Evolutionary conservation across 2,329 filamentous ascomycete genomes (phyloP), one percentile per base, ranked within the genome.

Genomic region (Bipolaris gigantea): DNA sequence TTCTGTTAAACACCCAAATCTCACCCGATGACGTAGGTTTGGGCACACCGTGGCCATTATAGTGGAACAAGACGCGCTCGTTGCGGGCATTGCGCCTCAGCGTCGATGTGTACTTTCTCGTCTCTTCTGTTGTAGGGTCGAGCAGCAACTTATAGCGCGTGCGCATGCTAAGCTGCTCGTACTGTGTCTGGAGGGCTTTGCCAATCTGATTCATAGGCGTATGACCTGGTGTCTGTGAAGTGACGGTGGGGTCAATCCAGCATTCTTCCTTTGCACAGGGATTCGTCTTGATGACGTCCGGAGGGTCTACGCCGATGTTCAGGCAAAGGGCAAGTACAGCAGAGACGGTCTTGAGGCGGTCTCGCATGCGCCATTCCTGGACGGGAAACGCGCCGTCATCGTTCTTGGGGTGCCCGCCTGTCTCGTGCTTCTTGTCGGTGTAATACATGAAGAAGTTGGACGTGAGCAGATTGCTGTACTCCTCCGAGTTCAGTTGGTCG

Each of bases 391-490:
- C 72, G 60, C 75, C 77, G 52, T 77, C 77, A 18, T 80, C 77
- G 54, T 78, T 77, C 71, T 92, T 90, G 15, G 92, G 90, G 63
- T 92, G 91, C 19, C 92, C 94, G 33, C 91, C 93, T 19, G 91
- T 94, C 73, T 97, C 94, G 76, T 99, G 94, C 48, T 93, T 88
- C 76, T 97, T 97, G 76, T 99, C 94, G 60, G 93, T 97, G 75
- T 90, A 99, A 77, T 99, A 99, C 93, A 97, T 97, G 80, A 96
- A 97, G 85, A 96, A 99, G 63, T 91, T 95, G 71, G 88, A 92
- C 48, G 89, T 90, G 60, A 96, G 81, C 62, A 92, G 84, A 53
- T 89, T 89, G 65, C 95, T 89, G 67, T 95, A 92, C 70, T 96
- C 91, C 63, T 92, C 89, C 5, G 89, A 95, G 70, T 91, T 89